A percentile compares a stretch with the other conserved stretches of the same genome.
These are phyloP conservation scores for Dothideomycetes sp. DNA, from an alignment of 2,329 filamentous ascomycete species.

Conservation along the genomic window DNA sequence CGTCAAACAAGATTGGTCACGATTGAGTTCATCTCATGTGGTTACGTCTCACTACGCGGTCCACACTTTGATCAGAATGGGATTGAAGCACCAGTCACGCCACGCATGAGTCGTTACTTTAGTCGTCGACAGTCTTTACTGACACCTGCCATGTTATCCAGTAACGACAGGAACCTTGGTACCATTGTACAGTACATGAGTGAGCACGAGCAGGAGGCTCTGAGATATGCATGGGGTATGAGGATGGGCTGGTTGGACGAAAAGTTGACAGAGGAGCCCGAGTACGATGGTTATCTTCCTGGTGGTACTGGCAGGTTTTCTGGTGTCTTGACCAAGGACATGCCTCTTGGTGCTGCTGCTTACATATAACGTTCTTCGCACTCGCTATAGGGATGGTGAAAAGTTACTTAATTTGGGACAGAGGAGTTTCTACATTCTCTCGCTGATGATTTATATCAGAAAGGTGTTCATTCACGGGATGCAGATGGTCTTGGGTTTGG, in stretches of 20 bases:
- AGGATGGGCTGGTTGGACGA: slow-evolving; percentile 22
- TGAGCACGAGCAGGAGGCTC: slow-evolving; percentile 23
- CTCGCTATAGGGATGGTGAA: too few relatives aligned
- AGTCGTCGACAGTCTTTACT: slow-evolving; percentile 25
- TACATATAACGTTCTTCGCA: too few relatives aligned
- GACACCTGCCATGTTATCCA: slow-evolving; percentile 29
- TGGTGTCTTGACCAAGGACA: slow-evolving; percentile 17
- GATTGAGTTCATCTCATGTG: slow-evolving; percentile 52
- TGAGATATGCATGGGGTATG: slow-evolving; percentile 27
- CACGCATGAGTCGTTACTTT: slow-evolving; percentile 21
- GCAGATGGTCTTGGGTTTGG: too few relatives aligned
- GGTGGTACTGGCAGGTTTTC: slow-evolving; percentile 36
- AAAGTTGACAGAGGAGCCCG: slow-evolving; percentile 28
- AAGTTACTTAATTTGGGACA: too few relatives aligned
- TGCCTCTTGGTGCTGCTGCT: neutral
- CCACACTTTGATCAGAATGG: slow-evolving; percentile 27
- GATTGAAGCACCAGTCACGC: slow-evolving; percentile 21
- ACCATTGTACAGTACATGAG: slow-evolving; percentile 32
- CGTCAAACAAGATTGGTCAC: slow-evolving; percentile 28
- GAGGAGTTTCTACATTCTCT: too few relatives aligned
- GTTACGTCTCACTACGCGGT: slow-evolving; percentile 43
- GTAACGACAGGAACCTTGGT: slow-evolving; percentile 29
- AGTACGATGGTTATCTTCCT: slow-evolving; percentile 32
- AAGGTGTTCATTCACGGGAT: too few relatives aligned
- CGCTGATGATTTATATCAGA: too few relatives aligned